phyloP scores from a whole-genome alignment of 2,329 filamentous ascomycete genomes.

The Talaromyces pinophilus region DNA sequence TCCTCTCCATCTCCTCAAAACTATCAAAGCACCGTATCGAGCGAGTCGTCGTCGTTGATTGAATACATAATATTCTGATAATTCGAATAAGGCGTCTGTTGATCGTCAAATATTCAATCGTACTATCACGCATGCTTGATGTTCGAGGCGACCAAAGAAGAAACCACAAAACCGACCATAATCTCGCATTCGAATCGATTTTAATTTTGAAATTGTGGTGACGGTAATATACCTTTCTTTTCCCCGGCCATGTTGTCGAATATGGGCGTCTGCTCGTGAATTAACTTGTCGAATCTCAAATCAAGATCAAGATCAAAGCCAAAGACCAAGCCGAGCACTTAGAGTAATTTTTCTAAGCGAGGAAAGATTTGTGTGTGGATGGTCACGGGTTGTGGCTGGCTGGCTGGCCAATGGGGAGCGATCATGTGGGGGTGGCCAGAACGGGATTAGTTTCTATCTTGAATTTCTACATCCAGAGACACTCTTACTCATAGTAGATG shows the following conservation, averaged over 20 bases:
- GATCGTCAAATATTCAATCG: not conserved
- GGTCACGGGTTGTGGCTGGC: constrained; percentile 18
- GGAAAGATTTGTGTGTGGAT: constrained; percentile 25
- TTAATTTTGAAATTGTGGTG: not conserved
- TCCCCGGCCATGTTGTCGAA: constrained; percentile 51
- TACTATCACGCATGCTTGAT: constrained; percentile 8
- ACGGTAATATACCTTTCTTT: constrained; percentile 46
- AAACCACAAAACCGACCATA: constrained; percentile 29
- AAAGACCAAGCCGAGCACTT: constrained; percentile 17
- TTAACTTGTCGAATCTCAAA: constrained; percentile 28
- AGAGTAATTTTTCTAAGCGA: constrained; percentile 21
- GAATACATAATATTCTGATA: too few relatives aligned
- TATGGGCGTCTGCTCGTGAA: constrained; percentile 30
- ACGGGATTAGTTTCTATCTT: not conserved
- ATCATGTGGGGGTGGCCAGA: not conserved
- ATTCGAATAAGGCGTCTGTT: not conserved
- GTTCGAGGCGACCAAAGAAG: constrained; percentile 21
- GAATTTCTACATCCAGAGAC: not conserved
- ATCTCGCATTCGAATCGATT: not conserved
- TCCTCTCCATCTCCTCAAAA: constrained; percentile 12
- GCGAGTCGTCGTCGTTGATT: not conserved
- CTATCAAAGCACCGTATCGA: constrained; percentile 15
- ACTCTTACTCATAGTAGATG: not conserved
- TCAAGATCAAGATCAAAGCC: constrained; percentile 9
- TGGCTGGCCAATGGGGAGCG: constrained; percentile 26